These are phyloP conservation scores for Sonneratia caseolaris DNA, from an alignment of 345 rosid genomes.

Conservation along the genomic window DNA sequence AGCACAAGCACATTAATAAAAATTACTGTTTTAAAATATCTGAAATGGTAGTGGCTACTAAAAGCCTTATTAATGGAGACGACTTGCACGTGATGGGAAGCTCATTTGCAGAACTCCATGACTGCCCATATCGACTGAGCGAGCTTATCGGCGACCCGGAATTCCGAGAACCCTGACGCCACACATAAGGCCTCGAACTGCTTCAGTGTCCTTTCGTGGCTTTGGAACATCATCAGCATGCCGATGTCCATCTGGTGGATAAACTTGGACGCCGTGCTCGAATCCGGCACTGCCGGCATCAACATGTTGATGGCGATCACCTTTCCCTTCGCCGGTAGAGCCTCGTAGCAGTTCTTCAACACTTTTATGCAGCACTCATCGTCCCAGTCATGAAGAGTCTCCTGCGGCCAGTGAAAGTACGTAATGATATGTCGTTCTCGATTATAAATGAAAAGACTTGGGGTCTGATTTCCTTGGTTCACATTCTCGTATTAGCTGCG, in stretches of 20 bases:
- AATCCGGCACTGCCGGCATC: constrained; percentile 10
- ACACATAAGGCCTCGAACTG: constrained; percentile 9
- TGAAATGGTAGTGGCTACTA: too few species aligned
- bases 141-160: not conserved
- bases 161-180: constrained; percentile 11
- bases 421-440: too few species aligned
- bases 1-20: too few species aligned
- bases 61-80: not conserved
- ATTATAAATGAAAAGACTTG: too few species aligned
- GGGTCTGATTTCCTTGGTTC: not conserved
- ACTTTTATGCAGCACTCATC: constrained; percentile 12
- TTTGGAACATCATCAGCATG: constrained; percentile 7
- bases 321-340: constrained; percentile 11
- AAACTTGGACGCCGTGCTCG: constrained; percentile 5
- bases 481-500: too few species aligned
- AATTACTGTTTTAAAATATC: too few species aligned
- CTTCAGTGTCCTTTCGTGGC: constrained; percentile 16
- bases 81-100: not conserved
- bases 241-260: not conserved
- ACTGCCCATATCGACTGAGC: constrained; percentile 5
- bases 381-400: constrained; percentile 14
- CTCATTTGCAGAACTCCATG: constrained; percentile 13
- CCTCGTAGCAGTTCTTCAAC: constrained; percentile 14
- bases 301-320: constrained; percentile 2
- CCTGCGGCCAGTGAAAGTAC: not conserved